A percentile compares a stretch with the other conserved stretches of the same genome.
Evolutionary conservation across 768 basidiomycete genomes (phyloP).

Genomic region (Tylopilus vinaceipallidus): DNA sequence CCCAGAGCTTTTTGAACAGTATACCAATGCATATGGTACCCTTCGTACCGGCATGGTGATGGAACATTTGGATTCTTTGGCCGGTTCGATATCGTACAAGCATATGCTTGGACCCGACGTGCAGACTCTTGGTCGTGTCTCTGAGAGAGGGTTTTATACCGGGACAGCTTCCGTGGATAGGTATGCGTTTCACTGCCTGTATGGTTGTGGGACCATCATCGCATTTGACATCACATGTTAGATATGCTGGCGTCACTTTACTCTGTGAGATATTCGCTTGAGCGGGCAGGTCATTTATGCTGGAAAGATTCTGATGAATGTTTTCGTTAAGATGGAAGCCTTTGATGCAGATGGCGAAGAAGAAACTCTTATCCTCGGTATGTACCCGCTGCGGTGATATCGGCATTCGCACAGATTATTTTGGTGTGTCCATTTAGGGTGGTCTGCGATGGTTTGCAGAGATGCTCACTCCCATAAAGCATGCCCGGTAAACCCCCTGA

Average conservation of each 20-base stretch:
- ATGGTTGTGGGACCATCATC: not conserved
- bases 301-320: constrained; percentile 76
- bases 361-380: constrained; percentile 62
- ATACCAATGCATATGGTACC: constrained; percentile 68
- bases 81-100: constrained; percentile 81
- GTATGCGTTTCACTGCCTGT: constrained; percentile 26
- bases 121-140: constrained; percentile 51
- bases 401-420: too few relatives aligned
- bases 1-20: constrained; percentile 58
- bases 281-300: constrained; percentile 82
- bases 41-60: constrained; percentile 71
- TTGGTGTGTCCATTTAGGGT: constrained; percentile 47
- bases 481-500: constrained; percentile 59
- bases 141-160: constrained; percentile 72
- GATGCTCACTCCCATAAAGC: constrained; percentile 67
- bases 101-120: constrained; percentile 70
- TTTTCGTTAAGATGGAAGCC: constrained; percentile 83
- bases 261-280: constrained; percentile 65
- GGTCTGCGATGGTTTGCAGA: constrained; percentile 87
- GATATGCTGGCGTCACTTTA: constrained; percentile 64
- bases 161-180: constrained; percentile 84
- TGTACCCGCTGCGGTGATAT: too few relatives aligned
- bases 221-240: constrained; percentile 40
- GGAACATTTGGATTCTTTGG: constrained; percentile 83
- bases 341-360: constrained; percentile 45